A percentile compares a stretch with the other conserved stretches of the same genome.
Evolutionary conservation across 2,329 filamentous ascomycete genomes (phyloP).

Genomic region (Coniochaeta pulveracea): DNA sequence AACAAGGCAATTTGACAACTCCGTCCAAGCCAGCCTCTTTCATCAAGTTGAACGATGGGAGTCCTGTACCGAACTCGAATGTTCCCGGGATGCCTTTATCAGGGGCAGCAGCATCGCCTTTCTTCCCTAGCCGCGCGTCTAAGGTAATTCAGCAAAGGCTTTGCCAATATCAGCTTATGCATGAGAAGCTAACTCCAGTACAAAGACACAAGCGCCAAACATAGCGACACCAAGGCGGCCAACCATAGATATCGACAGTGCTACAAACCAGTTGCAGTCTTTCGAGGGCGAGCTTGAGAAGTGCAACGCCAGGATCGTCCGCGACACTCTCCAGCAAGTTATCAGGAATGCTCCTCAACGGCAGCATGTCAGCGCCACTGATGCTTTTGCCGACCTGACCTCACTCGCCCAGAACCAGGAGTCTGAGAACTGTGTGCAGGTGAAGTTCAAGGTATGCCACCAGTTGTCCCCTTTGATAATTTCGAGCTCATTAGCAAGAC

Average conservation of each 20-base stretch:
- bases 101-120: no score
- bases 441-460: slow-evolving; percentile 36
- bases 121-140: no score
- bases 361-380: slow-evolving; percentile 27
- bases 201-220: no score
- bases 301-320: slow-evolving; percentile 31
- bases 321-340: slow-evolving; percentile 33
- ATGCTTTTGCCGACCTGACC: slow-evolving; percentile 35
- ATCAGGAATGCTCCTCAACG: slow-evolving; percentile 24
- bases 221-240: no score
- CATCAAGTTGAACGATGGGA: no score
- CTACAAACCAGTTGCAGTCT: slow-evolving; percentile 27
- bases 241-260: slow-evolving; percentile 21
- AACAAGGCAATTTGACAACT: no score
- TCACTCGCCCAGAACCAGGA: slow-evolving; percentile 18
- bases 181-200: no score
- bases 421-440: slow-evolving; percentile 25
- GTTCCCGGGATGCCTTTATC: no score
- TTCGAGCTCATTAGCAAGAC: neutral
- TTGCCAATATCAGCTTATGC: no score
- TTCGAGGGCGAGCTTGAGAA: slow-evolving; percentile 31
- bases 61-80: no score
- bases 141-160: no score
- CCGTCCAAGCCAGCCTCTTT: no score
- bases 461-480: neutral